A percentile compares a stretch with the other conserved stretches of the same genome.
Evolutionary conservation across 345 rosid species (phyloP).

Genomic region (Melaleuca quinquenervia): DNA sequence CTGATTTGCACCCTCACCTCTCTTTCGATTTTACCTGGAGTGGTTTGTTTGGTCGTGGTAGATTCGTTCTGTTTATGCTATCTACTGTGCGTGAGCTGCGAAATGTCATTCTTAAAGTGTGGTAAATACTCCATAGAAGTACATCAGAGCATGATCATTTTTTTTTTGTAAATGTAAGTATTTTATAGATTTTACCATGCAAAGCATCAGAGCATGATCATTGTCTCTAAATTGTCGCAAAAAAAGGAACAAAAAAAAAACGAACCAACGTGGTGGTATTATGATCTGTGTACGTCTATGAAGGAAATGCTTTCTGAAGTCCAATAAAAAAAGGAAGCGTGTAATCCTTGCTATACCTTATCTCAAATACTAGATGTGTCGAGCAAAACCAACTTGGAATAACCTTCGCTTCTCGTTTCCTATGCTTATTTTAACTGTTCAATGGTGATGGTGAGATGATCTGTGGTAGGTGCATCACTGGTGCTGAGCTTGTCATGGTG

Average conservation of each 20-base stretch:
- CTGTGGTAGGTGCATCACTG: constrained; percentile 43
- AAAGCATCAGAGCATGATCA: background rate
- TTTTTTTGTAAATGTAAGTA: too few relatives aligned
- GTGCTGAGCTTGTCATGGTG: constrained; percentile 82
- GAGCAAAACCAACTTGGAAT: background rate
- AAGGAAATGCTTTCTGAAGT: background rate
- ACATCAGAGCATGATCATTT: background rate
- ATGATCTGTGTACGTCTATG: background rate
- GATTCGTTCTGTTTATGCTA: background rate
- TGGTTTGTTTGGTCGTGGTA: background rate
- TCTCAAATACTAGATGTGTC: background rate
- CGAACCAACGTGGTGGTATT: background rate
- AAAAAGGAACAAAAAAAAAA: background rate
- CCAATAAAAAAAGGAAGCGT: background rate
- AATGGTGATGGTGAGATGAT: background rate
- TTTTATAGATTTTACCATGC: too few relatives aligned
- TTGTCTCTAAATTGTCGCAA: background rate
- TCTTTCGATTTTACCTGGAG: background rate
- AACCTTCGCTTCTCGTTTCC: background rate
- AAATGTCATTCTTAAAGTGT: background rate
- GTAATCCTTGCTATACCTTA: too few relatives aligned
- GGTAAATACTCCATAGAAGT: background rate
- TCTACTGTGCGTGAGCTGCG: background rate
- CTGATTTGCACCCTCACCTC: background rate
- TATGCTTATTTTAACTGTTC: background rate